Evolutionary conservation across 148 eudicot genomes (phyloP), one percentile per base, ranked within the genome.

Genomic region (Salicornia ramosissima): DNA sequence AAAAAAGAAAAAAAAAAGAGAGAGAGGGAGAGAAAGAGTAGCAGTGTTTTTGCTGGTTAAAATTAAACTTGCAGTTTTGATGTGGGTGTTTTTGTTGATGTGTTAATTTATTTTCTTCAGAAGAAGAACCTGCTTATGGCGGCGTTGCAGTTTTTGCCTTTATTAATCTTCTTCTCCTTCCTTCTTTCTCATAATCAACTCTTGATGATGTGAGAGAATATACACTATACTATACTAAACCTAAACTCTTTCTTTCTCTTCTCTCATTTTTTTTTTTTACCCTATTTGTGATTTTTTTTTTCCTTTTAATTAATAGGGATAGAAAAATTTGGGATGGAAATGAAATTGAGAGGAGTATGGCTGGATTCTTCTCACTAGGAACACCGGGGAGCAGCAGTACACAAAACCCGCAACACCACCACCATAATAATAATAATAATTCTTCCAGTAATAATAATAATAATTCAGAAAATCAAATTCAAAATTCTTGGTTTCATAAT

Each of bases 61-160:
- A 36, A 36, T 36, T 68, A n/a, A n/a, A n/a, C 30, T 68, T 68
- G 45, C 59, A 11, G 60, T 31, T 67, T 33, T 21, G 21, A 2
- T 19, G 16, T 19, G 14, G n/a, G 0, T 10, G 42, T 24, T 49
- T 4, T 29, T 67, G 70, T 67, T 65, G 31, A 9, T 56, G 54
- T 47, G 25, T 61, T 61, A 45, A 64, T 43, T 43, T 64, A 52
- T 52, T 18, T n/a, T 34, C 25, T 33, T 60, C 64, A 56, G 61
- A 18, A 53, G 79, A n/a, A n/a, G n/a, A n/a, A n/a, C n/a, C 80
- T 34, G 57, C 58, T 83, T 78, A 81, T 86, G 97, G 97, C 97
- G 97, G 97, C 97, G 93, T 87, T 79, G 88, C 96, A 86, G 96
- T 18, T 76, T 64, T 77, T 75, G 83, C 87, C 65, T 86, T 92